Conservation (phyloP, 441 rosid species). For the Croton setiger region DNA sequence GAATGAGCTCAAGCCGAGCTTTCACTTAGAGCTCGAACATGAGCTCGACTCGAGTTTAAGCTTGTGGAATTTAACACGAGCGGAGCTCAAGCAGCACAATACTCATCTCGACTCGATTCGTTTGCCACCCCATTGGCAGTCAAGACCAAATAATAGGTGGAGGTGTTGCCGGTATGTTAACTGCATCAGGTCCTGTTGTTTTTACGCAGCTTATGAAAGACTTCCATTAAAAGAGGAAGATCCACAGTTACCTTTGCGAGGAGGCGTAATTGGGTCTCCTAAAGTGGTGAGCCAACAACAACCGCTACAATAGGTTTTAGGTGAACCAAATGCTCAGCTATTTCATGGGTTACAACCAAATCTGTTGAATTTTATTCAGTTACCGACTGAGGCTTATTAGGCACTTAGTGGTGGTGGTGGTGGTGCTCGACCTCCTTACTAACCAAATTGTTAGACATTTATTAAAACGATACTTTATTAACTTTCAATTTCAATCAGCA, state of each 20-base stretch:
- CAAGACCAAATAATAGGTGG: conserved; percentile 97
- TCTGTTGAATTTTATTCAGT: conserved; percentile 75
- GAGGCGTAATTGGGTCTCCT: conserved; percentile 63
- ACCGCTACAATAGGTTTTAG: conserved; percentile 54
- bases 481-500: conserved; percentile 9
- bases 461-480: conserved; percentile 3
- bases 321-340: conserved; percentile 46
- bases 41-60: no score
- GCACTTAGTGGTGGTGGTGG: conserved; percentile 72
- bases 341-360: conserved; percentile 89
- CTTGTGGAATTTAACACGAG: no score
- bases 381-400: conserved; percentile 85
- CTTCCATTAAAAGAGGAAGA: conserved; percentile 85
- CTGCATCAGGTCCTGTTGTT: conserved; percentile 73
- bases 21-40: no score
- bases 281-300: conserved; percentile 42
- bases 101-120: no score
- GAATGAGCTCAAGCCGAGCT: no score
- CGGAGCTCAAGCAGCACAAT: no score
- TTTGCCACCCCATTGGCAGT: no score
- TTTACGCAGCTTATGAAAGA: conserved; percentile 91
- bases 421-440: conserved; percentile 81
- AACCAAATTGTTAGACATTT: conserved; percentile 11
- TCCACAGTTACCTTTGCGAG: conserved; percentile 48
- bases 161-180: conserved; percentile 72